Evolutionary conservation across 202 grass and related monocot genomes (phyloP).

Genomic region (Schoenoplectus tabernaemontani): DNA sequence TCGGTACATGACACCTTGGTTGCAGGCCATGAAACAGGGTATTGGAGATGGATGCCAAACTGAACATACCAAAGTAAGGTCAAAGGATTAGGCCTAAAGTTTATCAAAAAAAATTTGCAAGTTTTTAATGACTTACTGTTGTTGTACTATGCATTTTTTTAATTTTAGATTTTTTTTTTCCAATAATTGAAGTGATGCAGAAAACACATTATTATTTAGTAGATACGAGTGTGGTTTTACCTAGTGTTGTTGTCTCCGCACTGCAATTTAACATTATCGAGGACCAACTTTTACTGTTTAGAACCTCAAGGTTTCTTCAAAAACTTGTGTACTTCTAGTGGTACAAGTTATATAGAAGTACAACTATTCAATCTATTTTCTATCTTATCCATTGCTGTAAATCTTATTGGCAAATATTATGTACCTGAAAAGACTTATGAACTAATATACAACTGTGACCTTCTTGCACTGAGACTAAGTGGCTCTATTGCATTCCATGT

Average conservation of each 20-base stretch:
- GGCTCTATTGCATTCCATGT: not conserved
- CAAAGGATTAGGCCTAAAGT: too few relatives aligned
- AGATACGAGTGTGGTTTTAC: constrained; percentile 83
- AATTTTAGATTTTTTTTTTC: not conserved
- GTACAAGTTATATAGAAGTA: constrained; percentile 61
- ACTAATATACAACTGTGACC: constrained; percentile 75
- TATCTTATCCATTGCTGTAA: constrained; percentile 1
- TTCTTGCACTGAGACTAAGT: constrained; percentile 37
- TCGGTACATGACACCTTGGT: too few relatives aligned
- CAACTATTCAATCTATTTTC: constrained; percentile 21
- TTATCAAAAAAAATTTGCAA: not conserved
- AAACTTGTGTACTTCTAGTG: not conserved
- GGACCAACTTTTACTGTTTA: constrained; percentile 73
- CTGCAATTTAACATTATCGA: constrained; percentile 93
- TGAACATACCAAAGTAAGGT: too few relatives aligned
- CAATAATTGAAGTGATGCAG: constrained; percentile 74
- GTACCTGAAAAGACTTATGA: constrained; percentile 90
- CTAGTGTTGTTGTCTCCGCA: constrained; percentile 73
- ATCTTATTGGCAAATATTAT: constrained; percentile 25
- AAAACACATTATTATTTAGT: constrained; percentile 98
- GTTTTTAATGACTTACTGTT: constrained; percentile 12
- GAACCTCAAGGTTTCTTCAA: constrained; percentile 59
- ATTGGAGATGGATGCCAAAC: too few relatives aligned
- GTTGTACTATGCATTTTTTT: not conserved
- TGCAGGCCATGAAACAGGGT: too few relatives aligned